Conservation (phyloP, 2,329 filamentous ascomycete genomes). For the Geosmithia putterillii region DNA sequence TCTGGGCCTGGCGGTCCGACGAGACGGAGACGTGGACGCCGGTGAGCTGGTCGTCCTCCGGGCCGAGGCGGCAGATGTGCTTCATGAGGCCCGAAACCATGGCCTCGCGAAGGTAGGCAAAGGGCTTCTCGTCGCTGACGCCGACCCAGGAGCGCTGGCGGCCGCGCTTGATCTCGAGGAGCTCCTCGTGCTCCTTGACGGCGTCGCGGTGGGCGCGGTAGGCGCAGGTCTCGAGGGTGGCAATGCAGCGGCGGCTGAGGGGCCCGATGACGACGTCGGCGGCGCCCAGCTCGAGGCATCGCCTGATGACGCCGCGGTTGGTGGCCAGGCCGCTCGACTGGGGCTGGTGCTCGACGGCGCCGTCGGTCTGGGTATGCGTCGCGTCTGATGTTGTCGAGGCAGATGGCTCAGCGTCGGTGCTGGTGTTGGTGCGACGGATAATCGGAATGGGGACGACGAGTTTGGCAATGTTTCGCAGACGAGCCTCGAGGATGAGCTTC, state of each 20-base stretch:
- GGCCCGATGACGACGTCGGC: constrained; percentile 77
- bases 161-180: constrained; percentile 59
- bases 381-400: constrained; percentile 4
- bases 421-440: constrained; percentile 22
- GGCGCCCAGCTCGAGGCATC: constrained; percentile 76
- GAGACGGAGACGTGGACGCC: constrained; percentile 57
- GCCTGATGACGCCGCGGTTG: constrained; percentile 39
- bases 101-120: constrained; percentile 78
- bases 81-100: constrained; percentile 91
- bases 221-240: constrained; percentile 68
- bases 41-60: constrained; percentile 49
- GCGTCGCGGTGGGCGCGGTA: constrained; percentile 74
- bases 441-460: constrained; percentile 44
- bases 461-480: constrained; percentile 41
- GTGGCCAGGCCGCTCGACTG: constrained; percentile 13
- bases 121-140: constrained; percentile 72
- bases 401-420: constrained; percentile 1
- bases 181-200: constrained; percentile 57
- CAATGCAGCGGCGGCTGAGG: constrained; percentile 59
- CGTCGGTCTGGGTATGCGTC: constrained; percentile 20
- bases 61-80: constrained; percentile 65
- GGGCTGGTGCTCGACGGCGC: constrained; percentile 21
- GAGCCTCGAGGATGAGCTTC: constrained; percentile 44
- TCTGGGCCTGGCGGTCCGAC: constrained; percentile 48
- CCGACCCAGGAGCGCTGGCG: constrained; percentile 90